Evolutionary conservation across 441 rosid genomes (phyloP).

Genomic region (Syzygium malaccense): DNA sequence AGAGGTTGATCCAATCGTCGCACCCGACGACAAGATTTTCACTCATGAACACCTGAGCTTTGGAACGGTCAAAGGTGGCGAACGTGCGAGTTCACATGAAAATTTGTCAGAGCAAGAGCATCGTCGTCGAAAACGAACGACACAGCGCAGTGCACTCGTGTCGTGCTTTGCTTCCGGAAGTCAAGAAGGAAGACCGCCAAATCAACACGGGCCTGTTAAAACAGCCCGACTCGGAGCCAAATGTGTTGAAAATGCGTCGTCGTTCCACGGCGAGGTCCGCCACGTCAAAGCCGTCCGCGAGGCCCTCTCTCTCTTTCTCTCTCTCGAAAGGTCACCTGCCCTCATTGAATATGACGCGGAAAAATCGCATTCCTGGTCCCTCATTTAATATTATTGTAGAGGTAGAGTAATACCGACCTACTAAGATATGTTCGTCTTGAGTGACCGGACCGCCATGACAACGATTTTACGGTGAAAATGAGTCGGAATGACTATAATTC

Average conservation of each 20-base stretch:
- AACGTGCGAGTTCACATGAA: background rate
- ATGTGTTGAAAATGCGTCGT: background rate
- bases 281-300: background rate
- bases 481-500: accelerated
- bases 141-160: background rate
- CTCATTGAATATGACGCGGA: background rate
- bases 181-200: background rate
- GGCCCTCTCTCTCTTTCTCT: background rate
- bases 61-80: background rate
- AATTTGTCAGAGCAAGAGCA: background rate
- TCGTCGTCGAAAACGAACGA: background rate
- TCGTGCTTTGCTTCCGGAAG: background rate
- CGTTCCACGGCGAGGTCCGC: background rate
- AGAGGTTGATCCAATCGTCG: background rate
- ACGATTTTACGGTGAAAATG: accelerated
- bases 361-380: background rate
- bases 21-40: background rate
- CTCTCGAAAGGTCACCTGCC: background rate
- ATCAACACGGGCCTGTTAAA: background rate
- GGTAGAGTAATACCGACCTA: background rate
- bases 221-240: background rate
- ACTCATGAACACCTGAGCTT: background rate
- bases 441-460: background rate
- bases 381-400: background rate
- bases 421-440: background rate